Evolutionary conservation across 805 yeast species (phyloP), one percentile per base, ranked within the genome.

Genomic region (Pichia cephalocereana): DNA sequence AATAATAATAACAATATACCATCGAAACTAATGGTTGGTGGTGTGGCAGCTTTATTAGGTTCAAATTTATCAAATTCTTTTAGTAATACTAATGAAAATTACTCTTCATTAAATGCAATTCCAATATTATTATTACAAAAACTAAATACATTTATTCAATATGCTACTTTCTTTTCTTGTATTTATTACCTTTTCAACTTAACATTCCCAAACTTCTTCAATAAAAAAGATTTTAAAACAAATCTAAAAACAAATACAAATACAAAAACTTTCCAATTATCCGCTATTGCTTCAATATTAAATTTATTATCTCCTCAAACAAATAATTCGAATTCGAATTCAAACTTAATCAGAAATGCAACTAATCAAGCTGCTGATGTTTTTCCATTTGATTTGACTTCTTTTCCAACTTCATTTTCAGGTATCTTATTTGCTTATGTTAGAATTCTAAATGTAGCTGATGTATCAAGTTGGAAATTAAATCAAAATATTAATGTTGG

Each of bases 31-130:
- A 41, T 66, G 31, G 48, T 66, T 30, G 70, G 66, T 18, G 69
- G 70, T 18, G 58, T 67, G 60, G 63, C 70, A 1, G 54, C 68
- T 0, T 46, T 65, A 53, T 54, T 63, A 11, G 70, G 70, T 2
- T 48, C 66, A 2, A 68, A 64, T 48, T 9, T 63, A 32, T 56
- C 62, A 41, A 54, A 49, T 9, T 56, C 54, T 8, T 40, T 39
- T 23, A 14, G 9, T 19, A 17, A 19, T 31, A 8, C 28, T 3
- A 30, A 41, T 38, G 26, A 36, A 9, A 41, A 23, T 38, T 18
- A 38, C 9, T 30, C 44, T 2, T 34, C 37, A 34, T 23, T 48
- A 8, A 38, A 38, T 41, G 39, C 47, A 37, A 31, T n/a, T 11
- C 51, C 51, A 3, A 11, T 44, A 4, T 10, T 41, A 11, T 26